Evolutionary conservation across 148 eudicot species (phyloP), one percentile per base, ranked within the genome.

Genomic region (Vaccinium macrocarpon): DNA sequence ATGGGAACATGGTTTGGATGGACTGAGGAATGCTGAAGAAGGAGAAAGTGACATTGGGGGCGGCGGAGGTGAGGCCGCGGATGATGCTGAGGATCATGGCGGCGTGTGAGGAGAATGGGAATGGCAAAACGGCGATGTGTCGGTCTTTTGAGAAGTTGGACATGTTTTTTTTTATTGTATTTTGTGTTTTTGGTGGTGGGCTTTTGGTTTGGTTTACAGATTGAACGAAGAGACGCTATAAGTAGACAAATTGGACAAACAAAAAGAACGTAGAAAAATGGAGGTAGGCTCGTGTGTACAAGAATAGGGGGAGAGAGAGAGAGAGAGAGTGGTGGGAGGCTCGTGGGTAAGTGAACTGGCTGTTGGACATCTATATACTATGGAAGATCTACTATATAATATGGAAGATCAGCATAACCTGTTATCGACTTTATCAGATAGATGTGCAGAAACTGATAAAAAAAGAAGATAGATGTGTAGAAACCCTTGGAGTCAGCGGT

Each of bases 21-120:
- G 91, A 87, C 2, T 27, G 21, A 0, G 25, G 75, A 4, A 85
- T 59, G 89, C 85, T 85, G 80, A 84, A 55, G 75, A 91, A 91
- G 2, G 91, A 76, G 86, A 90, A 91, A 0, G 82, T 79, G 53
- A 82, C 82, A 86, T 81, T 46, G 0, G 88, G 90, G 50, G 88
- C 79, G 1, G 87, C 76, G 19, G 86, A 23, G 3, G 93, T 91
- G 2, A 91, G 53, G 38, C 84, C 0, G 87, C 84, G 73, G 88
- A 91, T 49, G 85, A 86, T 6, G 88, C 88, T 72, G 82, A 91
- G 3, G 87, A 89, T 87, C 0, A 82, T 85, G 16, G 84, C 83
- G 1, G 91, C 82, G 72, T 91, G 93, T 27, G 87, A 61, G 25
- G 90, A 86, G 82, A 90, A 91, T 0, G 92, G 92, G 88, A 91